A percentile compares a stretch with the other conserved stretches of the same genome.
Evolutionary conservation across 2,329 filamentous ascomycete genomes (phyloP).

Genomic region (Macrophomina tecta): DNA sequence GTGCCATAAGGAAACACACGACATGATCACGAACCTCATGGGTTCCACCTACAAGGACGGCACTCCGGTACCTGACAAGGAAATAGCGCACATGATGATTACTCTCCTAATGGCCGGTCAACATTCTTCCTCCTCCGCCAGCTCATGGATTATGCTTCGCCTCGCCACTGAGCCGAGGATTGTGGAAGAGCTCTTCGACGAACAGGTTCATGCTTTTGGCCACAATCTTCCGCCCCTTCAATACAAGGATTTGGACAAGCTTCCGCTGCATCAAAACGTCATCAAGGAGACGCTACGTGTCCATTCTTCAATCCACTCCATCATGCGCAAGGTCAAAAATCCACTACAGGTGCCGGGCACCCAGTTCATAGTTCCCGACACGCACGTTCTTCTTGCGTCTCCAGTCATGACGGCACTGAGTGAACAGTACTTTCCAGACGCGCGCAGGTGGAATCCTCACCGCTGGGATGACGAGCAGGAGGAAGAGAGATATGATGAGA

Average conservation of each 20-base stretch:
- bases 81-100: slow-evolving; percentile 88
- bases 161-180: slow-evolving; percentile 75
- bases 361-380: slow-evolving; percentile 76
- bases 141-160: slow-evolving; percentile 79
- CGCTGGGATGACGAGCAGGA: slow-evolving; percentile 74
- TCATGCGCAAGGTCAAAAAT: slow-evolving; percentile 83
- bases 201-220: slow-evolving; percentile 74
- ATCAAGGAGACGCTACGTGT: slow-evolving; percentile 87
- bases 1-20: slow-evolving; percentile 53
- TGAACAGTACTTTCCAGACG: slow-evolving; percentile 75
- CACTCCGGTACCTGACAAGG: slow-evolving; percentile 71
- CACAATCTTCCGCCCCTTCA: slow-evolving; percentile 66
- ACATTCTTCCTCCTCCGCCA: slow-evolving; percentile 79
- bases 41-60: slow-evolving; percentile 79
- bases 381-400: slow-evolving; percentile 77
- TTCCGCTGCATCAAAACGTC: slow-evolving; percentile 78
- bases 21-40: slow-evolving; percentile 88
- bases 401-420: slow-evolving; percentile 76
- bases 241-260: slow-evolving; percentile 75
- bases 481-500: slow-evolving; percentile 65
- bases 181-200: slow-evolving; percentile 76
- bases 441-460: slow-evolving; percentile 80
- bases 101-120: slow-evolving; percentile 84
- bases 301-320: slow-evolving; percentile 86
- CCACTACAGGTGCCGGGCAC: slow-evolving; percentile 81